Base-by-base conservation (phyloP, 306 rosid species). In the Lotus japonicus region DNA sequence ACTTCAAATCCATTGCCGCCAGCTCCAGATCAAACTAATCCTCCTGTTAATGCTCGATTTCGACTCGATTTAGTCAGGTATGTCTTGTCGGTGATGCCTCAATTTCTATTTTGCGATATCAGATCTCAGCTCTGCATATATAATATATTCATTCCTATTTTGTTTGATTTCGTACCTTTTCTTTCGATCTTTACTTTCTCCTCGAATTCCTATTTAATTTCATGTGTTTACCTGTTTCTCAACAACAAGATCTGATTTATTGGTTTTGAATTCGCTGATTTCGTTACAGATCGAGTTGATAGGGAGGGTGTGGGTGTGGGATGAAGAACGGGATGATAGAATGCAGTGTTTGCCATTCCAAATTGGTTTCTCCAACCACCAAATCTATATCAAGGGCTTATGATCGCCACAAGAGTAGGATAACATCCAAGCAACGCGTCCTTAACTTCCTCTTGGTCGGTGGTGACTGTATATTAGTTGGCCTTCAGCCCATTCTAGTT, bases 401-500 rank as follows among this genome's bases (percentile, higher is more conserved):
- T 76, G 99, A 95, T 80, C 79, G 86, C 23, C 96, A 88, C 82
- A 95, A 88, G 78, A 84, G 64, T 63, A 84, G 88, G 79, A 52
- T 87, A 28, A 78, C 97, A 1, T 91, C 97, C 33, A 91, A 91
- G 86, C 91, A 88, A 68, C 92, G 97, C 4, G 86, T 73, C 23
- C 89, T 91, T 52, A 95, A 95, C 59, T 52, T 86, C 73, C 49
- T 91, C 31, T 83, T 95, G 92, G 99, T 95, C 61, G 96, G 89
- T 45, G 99, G 99, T 72, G 99, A 95, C 74, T 95, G 99, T 79
- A 35, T 88, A 72, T 73, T 95, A 73, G 99, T 95, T 71, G 99
- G 99, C 71, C 79, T 95, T 17, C 92, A 95, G 99, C 99, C 99
- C 49, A 87, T 95, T 71, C 85, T 95, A 81, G 99, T 95, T 48